These are phyloP conservation scores for Akanthomyces uredinophilus DNA, from an alignment of 2,329 filamentous ascomycete species.

Conservation along the genomic window DNA sequence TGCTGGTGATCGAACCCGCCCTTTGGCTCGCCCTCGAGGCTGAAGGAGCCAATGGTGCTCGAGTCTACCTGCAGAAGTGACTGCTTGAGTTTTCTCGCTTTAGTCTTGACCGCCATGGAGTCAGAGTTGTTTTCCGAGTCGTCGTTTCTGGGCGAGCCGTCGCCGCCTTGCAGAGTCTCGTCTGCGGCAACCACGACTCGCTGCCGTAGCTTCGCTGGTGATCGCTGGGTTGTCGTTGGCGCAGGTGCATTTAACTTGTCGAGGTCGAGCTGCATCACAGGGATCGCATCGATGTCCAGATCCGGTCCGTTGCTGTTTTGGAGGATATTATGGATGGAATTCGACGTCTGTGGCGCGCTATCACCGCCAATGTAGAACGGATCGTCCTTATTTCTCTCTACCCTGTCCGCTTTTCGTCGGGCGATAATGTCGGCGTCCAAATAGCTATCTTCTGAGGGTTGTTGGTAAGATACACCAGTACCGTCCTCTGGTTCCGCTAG, in stretches of 20 bases:
- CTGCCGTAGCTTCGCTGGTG: slow-evolving; percentile 43
- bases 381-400: slow-evolving; percentile 82
- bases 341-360: slow-evolving; percentile 58
- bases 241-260: slow-evolving; percentile 41
- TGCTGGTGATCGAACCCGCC: slow-evolving; percentile 54
- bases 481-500: slow-evolving; percentile 49
- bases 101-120: slow-evolving; percentile 42
- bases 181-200: slow-evolving; percentile 66
- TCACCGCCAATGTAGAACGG: slow-evolving; percentile 80
- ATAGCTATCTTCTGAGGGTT: slow-evolving; percentile 58
- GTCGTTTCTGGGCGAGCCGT: slow-evolving; percentile 43
- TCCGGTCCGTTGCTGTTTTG: slow-evolving; percentile 68
- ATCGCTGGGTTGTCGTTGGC: slow-evolving; percentile 29
- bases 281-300: slow-evolving; percentile 89
- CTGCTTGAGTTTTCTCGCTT: slow-evolving; percentile 50
- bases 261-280: slow-evolving; percentile 87
- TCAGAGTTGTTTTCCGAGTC: slow-evolving; percentile 51
- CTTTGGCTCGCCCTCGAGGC: slow-evolving; percentile 49
- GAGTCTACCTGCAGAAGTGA: slow-evolving; percentile 80
- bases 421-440: slow-evolving; percentile 70
- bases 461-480: slow-evolving; percentile 51
- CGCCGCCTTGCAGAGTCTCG: slow-evolving; percentile 60
- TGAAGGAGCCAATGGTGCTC: slow-evolving; percentile 69
- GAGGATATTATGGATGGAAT: slow-evolving; percentile 73
- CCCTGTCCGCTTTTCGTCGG: slow-evolving; percentile 67